Evolutionary conservation across 805 yeast species (phyloP).

Genomic region (Saccharomycopsis guyanensis): DNA sequence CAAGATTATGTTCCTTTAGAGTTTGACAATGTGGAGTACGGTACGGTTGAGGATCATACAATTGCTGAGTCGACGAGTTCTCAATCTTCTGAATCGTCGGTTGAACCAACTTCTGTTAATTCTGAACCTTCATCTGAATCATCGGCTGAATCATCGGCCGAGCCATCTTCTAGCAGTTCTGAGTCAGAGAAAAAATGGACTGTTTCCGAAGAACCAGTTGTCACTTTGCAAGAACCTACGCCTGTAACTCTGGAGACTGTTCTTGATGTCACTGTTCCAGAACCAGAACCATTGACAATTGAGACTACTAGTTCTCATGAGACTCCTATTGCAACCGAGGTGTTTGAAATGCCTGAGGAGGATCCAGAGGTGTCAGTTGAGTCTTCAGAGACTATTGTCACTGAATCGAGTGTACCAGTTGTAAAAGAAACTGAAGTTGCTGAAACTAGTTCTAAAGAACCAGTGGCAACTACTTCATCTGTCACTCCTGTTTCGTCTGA

Average conservation of each 20-base stretch:
- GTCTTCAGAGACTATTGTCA: no score
- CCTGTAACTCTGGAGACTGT: neutral
- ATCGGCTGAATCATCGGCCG: neutral
- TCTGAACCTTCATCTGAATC: no score
- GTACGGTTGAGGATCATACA: neutral
- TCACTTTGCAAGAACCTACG: neutral
- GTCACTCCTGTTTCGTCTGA: no score
- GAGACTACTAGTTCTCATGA: neutral
- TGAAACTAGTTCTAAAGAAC: neutral
- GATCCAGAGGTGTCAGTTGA: no score
- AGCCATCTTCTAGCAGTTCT: no score
- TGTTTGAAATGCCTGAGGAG: neutral
- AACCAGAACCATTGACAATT: neutral
- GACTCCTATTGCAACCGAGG: neutral
- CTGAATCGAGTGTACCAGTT: neutral
- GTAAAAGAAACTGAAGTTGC: neutral
- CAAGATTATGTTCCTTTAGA: constrained; percentile 9
- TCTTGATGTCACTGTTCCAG: neutral
- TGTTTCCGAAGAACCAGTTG: no score
- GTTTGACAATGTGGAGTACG: constrained; percentile 7
- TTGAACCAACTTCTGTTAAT: no score
- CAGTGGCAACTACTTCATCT: no score
- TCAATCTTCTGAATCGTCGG: neutral
- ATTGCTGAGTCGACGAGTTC: neutral
- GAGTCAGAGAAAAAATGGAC: no score